phyloP scores from a whole-genome alignment of 169 alveolate genomes.

The Plasmodium billcollinsi region DNA sequence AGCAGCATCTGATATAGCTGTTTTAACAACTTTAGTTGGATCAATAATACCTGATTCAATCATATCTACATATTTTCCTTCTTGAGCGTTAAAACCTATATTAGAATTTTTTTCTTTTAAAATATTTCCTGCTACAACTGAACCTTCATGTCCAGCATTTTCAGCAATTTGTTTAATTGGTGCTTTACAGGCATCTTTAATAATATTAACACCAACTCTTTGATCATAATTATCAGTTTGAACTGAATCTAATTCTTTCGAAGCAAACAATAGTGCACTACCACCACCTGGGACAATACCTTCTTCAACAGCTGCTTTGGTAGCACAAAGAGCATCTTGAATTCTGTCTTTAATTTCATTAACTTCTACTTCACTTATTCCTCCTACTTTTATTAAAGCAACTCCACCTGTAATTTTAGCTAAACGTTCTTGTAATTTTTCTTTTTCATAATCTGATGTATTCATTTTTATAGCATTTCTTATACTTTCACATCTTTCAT shows the following conservation, averaged over 20 bases:
- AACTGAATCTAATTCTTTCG: constrained; percentile 86
- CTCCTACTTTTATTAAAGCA: constrained; percentile 98
- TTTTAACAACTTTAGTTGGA: constrained; percentile 99
- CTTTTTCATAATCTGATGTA: constrained; percentile 95
- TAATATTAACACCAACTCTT: constrained; percentile 96
- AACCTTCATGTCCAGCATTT: constrained; percentile 99
- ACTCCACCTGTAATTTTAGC: constrained; percentile 99
- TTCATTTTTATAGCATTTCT: constrained; percentile 92
- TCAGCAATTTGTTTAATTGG: constrained; percentile 97
- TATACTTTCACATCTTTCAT: constrained; percentile 94
- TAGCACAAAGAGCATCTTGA: constrained; percentile 98
- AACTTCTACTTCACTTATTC: constrained; percentile 98
- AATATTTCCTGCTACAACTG: constrained; percentile 96
- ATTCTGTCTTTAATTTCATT: constrained; percentile 98
- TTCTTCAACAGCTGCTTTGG: constrained; percentile 99
- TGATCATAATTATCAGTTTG: constrained; percentile 93
- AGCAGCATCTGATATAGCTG: constrained; percentile 98
- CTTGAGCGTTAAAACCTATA: constrained; percentile 97
- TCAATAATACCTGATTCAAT: constrained; percentile 96
- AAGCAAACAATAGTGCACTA: constrained; percentile 95
- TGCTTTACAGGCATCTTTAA: constrained; percentile 96
- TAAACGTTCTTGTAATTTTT: constrained; percentile 97
- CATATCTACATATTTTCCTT: constrained; percentile 95
- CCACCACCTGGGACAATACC: constrained; percentile 99
- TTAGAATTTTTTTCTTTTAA: constrained; percentile 87